phyloP scores from a whole-genome alignment of 108 stramenopile species.

The Cyclotella distinguenda region DNA sequence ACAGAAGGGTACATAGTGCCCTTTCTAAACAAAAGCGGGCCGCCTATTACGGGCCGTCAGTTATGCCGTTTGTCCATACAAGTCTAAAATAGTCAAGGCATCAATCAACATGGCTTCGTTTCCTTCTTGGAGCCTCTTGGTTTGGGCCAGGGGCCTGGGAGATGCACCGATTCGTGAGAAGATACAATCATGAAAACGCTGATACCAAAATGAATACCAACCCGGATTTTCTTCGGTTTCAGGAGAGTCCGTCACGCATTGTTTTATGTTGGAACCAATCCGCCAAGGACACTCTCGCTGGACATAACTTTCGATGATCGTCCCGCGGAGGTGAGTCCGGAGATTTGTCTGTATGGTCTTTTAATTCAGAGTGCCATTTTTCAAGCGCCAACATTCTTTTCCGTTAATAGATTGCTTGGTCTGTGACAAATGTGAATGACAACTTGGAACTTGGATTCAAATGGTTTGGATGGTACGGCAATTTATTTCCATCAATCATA shows the following conservation, averaged over 20 bases:
- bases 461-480: slow-evolving; percentile 23
- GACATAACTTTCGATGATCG: slow-evolving; percentile 24
- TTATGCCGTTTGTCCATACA: too few species aligned
- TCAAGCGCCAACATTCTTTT: background rate
- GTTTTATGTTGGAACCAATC: slow-evolving; percentile 35
- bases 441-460: slow-evolving; percentile 21
- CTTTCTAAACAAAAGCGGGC: too few species aligned
- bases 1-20: too few species aligned
- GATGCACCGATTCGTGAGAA: too few species aligned
- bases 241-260: slow-evolving; percentile 9
- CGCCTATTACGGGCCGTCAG: too few species aligned
- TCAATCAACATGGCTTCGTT: too few species aligned
- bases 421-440: slow-evolving; percentile 15
- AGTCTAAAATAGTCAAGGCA: too few species aligned
- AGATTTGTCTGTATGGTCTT: background rate
- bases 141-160: too few species aligned
- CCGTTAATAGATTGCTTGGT: slow-evolving; percentile 13
- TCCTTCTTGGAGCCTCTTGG: too few species aligned
- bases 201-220: too few species aligned
- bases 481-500: background rate
- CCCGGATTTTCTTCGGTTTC: slow-evolving; percentile 26
- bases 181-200: too few species aligned
- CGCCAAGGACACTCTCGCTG: slow-evolving; percentile 13
- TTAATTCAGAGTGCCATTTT: background rate
- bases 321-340: slow-evolving; percentile 14